Base-by-base conservation (phyloP, 306 rosid species). In the Vachellia collinsii region DNA sequence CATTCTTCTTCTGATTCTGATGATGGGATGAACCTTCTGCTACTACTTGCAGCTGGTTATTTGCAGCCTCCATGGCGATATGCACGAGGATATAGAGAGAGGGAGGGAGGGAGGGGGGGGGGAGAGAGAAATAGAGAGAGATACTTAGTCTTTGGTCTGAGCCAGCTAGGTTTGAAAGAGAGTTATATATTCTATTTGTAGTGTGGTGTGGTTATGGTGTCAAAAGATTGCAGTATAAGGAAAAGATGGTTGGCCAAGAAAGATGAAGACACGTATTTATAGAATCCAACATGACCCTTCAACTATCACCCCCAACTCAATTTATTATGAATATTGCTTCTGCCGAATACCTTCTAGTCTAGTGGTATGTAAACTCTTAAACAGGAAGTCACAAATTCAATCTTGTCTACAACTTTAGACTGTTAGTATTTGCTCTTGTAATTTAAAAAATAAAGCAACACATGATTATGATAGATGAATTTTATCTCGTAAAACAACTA, bases 231-330 rank as follows among this genome's bases (percentile, higher is more conserved):
- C 91, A 83, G 74, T 79, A 80, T 81, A 81, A 83, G 89, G 87
- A 83, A 85, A 72, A 68, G 86, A 68, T 11, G 77, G 77, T 76
- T 88, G 77, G 85, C 77, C 71, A 69, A 84, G 50, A 23, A 19
- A n/a, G 73, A 68, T n/a, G 83, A 68, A 76, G 85, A 81, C 87
- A 72, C 83, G 83, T 90, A 86, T 88, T 88, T 88, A 84, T 84
- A 86, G 89, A 75, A 73, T 51, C 58, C 76, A 88, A 88, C 81
- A 81, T 56, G 94, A 90, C 97, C 80, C 66, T 81, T 82, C 92
- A 92, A 90, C 93, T 84, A 87, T 85, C 80, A 74, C 78, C 83
- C 17, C 17, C 7, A 22, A 7, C 85, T 62, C 37, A 62, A 25
- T 51, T 62, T 62, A 25, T 50, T 50, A 50, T 1, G 6, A 14